Evolutionary conservation across 1,284 basidiomycete species (phyloP).

Genomic region (Cutaneotrichosporon arboriforme): DNA sequence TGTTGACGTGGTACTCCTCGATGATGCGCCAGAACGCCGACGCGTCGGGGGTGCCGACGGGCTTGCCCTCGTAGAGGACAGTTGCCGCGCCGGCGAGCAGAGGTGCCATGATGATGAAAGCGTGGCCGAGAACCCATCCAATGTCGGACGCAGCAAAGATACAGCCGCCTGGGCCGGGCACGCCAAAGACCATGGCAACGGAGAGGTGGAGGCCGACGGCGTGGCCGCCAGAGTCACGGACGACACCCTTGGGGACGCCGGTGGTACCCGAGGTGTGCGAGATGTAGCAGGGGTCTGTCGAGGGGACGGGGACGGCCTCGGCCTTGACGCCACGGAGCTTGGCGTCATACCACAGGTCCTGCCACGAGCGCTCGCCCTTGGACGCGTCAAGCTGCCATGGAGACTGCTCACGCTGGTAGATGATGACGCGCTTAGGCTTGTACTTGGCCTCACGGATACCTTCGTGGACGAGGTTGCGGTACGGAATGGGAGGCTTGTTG

Average conservation of each 20-base stretch:
- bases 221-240: constrained; percentile 89
- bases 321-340: constrained; percentile 8
- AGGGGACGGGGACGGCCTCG: constrained; percentile 15
- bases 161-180: constrained; percentile 53
- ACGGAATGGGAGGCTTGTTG: constrained; percentile 18
- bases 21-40: constrained; percentile 93
- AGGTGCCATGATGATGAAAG: constrained; percentile 91
- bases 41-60: constrained; percentile 79
- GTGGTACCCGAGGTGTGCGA: constrained; percentile 84
- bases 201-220: constrained; percentile 77
- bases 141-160: constrained; percentile 73
- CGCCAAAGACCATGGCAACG: constrained; percentile 86
- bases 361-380: constrained; percentile 14
- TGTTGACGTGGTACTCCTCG: constrained; percentile 79
- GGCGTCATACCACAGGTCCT: constrained; percentile 9
- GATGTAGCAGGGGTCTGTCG: constrained; percentile 19
- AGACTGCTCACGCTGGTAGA: constrained; percentile 62
- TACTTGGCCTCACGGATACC: constrained; percentile 8
- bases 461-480: constrained; percentile 11
- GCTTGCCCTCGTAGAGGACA: constrained; percentile 88
- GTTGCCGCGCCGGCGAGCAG: constrained; percentile 74
- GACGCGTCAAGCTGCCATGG: constrained; percentile 10
- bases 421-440: constrained; percentile 65
- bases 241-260: constrained; percentile 91
- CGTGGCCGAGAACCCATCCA: constrained; percentile 96